phyloP scores from a whole-genome alignment of 305 asterid species.

The Fraxinus latifolia region DNA sequence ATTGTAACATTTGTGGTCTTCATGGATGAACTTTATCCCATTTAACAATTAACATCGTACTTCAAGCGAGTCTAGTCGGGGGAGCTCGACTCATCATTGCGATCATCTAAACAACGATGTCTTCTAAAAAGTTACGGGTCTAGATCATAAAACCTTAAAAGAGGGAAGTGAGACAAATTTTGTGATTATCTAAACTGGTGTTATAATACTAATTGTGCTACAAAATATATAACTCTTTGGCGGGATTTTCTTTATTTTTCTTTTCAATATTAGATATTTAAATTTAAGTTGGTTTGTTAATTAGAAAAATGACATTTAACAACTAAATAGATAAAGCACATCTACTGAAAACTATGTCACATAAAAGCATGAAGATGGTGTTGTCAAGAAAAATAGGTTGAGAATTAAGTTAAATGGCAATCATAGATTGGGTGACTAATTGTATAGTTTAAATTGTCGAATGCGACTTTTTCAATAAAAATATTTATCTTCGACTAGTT shows the following conservation, averaged over 20 bases:
- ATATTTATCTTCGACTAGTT: not conserved
- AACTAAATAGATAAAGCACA: not conserved
- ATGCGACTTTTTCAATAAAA: not conserved
- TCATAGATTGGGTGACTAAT: not conserved
- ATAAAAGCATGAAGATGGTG: not conserved
- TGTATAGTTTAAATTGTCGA: not conserved
- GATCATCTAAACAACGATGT: too few relatives aligned
- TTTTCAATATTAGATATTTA: not conserved
- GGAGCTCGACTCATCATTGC: not conserved
- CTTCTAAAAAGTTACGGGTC: not conserved
- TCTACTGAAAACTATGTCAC: not conserved
- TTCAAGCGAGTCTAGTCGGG: not conserved
- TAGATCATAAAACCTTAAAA: not conserved
- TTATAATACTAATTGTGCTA: not conserved
- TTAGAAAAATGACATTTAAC: not conserved
- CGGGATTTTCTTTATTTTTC: not conserved
- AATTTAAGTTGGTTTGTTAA: not conserved
- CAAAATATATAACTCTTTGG: not conserved
- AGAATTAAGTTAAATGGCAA: not conserved
- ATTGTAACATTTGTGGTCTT: not conserved
- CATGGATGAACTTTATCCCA: not conserved
- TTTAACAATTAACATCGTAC: not conserved
- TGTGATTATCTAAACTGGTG: not conserved
- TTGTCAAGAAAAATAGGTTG: not conserved
- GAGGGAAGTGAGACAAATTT: not conserved